A percentile compares a stretch with the other conserved stretches of the same genome.
Evolutionary conservation across 495 filamentous ascomycete species (phyloP).

Genomic region (Chaetomium cochliodes): DNA sequence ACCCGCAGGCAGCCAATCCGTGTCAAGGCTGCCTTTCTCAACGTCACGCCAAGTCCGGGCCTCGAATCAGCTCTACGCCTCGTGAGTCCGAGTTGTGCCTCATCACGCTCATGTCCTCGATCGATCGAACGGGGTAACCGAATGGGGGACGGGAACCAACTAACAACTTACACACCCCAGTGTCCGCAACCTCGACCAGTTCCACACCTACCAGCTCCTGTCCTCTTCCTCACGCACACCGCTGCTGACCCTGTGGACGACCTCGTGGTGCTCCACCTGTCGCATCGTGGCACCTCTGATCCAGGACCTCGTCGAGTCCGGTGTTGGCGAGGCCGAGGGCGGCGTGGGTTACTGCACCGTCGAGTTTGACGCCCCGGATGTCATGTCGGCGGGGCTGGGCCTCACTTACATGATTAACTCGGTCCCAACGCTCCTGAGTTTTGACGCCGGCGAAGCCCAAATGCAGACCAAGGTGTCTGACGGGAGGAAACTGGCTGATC

Average conservation of each 20-base stretch:
- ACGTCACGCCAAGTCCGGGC: constrained; percentile 31
- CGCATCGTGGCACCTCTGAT: constrained; percentile 54
- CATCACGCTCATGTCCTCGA: neutral
- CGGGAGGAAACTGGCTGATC: constrained; percentile 54
- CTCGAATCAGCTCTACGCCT: constrained; percentile 47
- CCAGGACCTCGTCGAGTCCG: constrained; percentile 51
- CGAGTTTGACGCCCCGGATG: constrained; percentile 60
- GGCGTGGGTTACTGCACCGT: constrained; percentile 62
- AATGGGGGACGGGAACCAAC: too few species aligned
- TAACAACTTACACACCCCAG: constrained; percentile 39
- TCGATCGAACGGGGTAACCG: neutral
- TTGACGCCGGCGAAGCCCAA: constrained; percentile 61
- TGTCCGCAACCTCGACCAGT: constrained; percentile 58
- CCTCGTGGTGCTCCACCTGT: constrained; percentile 64
- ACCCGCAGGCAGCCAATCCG: neutral
- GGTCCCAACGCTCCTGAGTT: constrained; percentile 67
- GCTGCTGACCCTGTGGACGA: constrained; percentile 68
- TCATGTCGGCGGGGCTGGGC: constrained; percentile 53
- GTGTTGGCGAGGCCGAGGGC: constrained; percentile 58
- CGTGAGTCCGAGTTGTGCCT: constrained; percentile 37
- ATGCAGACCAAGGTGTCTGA: constrained; percentile 53
- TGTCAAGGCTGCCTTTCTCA: constrained; percentile 31
- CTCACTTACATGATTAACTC: constrained; percentile 61
- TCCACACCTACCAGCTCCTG: constrained; percentile 59
- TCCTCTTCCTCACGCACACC: constrained; percentile 58